These are phyloP conservation scores for Globisporangium alternatum DNA, from an alignment of 352 stramenopile species.

Conservation along the genomic window DNA sequence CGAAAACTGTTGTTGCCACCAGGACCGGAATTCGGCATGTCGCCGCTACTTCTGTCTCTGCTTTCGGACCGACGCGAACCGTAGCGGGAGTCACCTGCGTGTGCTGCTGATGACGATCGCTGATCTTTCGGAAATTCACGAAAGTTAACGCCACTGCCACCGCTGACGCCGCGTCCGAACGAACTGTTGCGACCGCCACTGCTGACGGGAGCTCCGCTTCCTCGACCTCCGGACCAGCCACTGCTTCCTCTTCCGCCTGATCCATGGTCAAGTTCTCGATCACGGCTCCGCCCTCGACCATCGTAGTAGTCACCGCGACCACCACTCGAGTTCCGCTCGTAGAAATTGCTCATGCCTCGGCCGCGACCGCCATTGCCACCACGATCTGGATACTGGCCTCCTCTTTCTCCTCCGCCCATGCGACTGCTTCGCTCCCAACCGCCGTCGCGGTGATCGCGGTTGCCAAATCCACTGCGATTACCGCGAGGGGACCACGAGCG, in stretches of 20 bases:
- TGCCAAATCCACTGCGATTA: constrained; percentile 39
- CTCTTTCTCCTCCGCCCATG: constrained; percentile 27
- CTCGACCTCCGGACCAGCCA: constrained; percentile 15
- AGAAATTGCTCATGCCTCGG: constrained; percentile 22
- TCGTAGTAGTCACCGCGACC: constrained; percentile 33
- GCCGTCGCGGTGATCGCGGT: constrained; percentile 9
- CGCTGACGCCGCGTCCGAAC: constrained; percentile 6
- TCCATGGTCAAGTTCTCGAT: constrained; percentile 31
- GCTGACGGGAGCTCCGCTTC: constrained; percentile 14
- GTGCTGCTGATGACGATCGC: neutral
- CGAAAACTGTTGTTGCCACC: constrained; percentile 25
- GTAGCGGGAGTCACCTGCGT: constrained; percentile 24
- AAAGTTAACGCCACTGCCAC: constrained; percentile 29
- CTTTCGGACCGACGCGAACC: constrained; percentile 33
- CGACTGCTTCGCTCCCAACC: constrained; percentile 16
- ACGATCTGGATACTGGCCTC: constrained; percentile 19
- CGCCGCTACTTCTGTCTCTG: constrained; percentile 36
- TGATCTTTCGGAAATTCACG: constrained; percentile 36
- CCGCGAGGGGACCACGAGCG: constrained; percentile 60
- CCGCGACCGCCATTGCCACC: constrained; percentile 14
- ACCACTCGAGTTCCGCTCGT: constrained; percentile 19
- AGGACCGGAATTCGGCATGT: constrained; percentile 11
- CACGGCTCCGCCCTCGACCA: constrained; percentile 27
- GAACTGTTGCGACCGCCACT: constrained; percentile 22
- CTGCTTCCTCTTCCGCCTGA: constrained; percentile 18